Conservation (phyloP, 257 asterid genomes). For the Rauvolfia tetraphylla region DNA sequence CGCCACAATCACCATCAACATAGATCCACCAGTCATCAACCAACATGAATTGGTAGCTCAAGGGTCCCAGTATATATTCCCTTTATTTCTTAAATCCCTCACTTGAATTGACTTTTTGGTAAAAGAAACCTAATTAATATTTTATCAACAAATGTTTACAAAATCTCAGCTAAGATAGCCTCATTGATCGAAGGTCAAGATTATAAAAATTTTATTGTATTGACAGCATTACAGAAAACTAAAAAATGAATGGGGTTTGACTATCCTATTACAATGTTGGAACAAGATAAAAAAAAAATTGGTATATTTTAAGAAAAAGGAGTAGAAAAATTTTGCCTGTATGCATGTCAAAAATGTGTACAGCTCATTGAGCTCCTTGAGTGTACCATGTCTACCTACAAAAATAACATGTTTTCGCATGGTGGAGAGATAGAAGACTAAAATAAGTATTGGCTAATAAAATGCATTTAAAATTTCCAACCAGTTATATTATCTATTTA, state of each 20-base stretch:
- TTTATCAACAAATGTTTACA: background rate
- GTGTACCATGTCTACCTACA: background rate
- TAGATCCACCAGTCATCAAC: background rate
- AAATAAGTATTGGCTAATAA: background rate
- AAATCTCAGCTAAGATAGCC: background rate
- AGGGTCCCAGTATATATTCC: background rate
- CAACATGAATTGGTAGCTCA: background rate
- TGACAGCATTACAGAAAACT: background rate
- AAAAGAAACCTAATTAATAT: background rate
- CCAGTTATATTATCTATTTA: background rate
- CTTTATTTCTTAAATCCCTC: background rate
- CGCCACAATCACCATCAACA: background rate
- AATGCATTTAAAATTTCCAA: background rate
- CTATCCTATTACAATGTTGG: background rate
- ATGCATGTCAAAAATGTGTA: background rate
- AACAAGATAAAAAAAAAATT: background rate
- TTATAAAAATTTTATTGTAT: too few relatives aligned
- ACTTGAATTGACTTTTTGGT: background rate
- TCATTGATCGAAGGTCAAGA: background rate
- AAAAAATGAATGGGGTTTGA: background rate
- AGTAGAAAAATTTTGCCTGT: background rate
- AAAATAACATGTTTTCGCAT: background rate
- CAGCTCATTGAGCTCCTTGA: background rate
- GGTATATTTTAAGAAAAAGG: background rate
- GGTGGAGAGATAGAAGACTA: background rate